Base-by-base conservation (phyloP, 768 basidiomycete species). In the Phallus indusiatus region DNA sequence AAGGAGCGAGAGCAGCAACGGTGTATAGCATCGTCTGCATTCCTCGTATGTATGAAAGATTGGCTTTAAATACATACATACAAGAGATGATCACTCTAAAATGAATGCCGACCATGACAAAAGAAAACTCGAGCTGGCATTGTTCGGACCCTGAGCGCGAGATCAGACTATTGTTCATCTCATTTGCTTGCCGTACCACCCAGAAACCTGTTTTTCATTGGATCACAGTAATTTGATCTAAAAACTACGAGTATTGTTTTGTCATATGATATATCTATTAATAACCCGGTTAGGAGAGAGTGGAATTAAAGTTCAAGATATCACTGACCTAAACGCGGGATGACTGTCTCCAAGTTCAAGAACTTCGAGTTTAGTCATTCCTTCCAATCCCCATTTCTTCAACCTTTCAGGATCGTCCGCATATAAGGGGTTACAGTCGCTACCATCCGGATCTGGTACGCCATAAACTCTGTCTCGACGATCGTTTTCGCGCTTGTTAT, bases 401-500 rank as follows among this genome's bases (percentile, higher is more conserved):
- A 56, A n/a, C 14, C 18, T 36, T 24, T 12, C 22, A 28, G 37
- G 37, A 33, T 56, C 46, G 17, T 20, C 37, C n/a, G 55, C 55
- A 22, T 51, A 22, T 24, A 51, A 14, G 28, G 55, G 55, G 22
- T 22, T 56, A 47, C 55, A 56, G 54, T 56, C 55, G 24, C 55
- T 56, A 5, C 55, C 55, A 35, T 65, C 54, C 64, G 65, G 58
- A 69, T 47, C 28, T 22, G 55, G 55, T 0, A 65, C 62, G 5
- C 73, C 74, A 64, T 70, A 74, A 34, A 65, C 28, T 12, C 49
- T 62, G 59, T 73, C 71, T 24, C 73, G 65, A 1, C 72, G 66
- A 10, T 61, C 65, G 67, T 75, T 75, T 63, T 75, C 73, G 16
- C 67, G 59, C 36, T 60, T 59, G 20, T 69, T 56, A 20, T 67